Evolutionary conservation across 208 protist genomes (phyloP).

Genomic region (Vickermania spadyakhi): DNA sequence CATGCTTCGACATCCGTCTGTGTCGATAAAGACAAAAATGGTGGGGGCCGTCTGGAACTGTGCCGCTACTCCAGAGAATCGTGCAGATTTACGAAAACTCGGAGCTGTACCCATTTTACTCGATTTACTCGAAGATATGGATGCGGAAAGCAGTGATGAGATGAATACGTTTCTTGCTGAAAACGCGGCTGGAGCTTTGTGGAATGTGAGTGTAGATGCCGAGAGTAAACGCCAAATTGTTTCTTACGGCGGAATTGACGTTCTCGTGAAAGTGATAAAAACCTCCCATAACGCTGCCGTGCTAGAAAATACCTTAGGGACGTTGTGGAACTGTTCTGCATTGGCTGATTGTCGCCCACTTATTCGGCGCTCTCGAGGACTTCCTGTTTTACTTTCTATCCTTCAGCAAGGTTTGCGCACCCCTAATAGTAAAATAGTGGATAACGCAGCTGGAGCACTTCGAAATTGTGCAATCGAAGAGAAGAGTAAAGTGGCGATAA

Average conservation of each 20-base stretch:
- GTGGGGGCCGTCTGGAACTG: conserved; percentile 92
- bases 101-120: conserved; percentile 79
- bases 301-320: conserved; percentile 86
- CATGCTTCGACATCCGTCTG: conserved; percentile 79
- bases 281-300: conserved; percentile 60
- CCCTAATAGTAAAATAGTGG: conserved; percentile 51
- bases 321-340: conserved; percentile 91
- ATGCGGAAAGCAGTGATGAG: conserved; percentile 8
- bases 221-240: conserved; percentile 88
- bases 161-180: conserved; percentile 76
- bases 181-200: conserved; percentile 88
- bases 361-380: conserved; percentile 76
- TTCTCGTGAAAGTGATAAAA: conserved; percentile 62
- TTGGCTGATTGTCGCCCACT: conserved; percentile 67
- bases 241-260: conserved; percentile 80
- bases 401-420: conserved; percentile 19
- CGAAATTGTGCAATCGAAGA: conserved; percentile 92
- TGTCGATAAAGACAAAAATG: conserved; percentile 89
- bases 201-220: conserved; percentile 89
- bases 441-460: conserved; percentile 86
- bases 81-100: conserved; percentile 73
- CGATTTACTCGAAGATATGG: conserved; percentile 39
- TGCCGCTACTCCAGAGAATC: conserved; percentile 86
- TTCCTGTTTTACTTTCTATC: conserved; percentile 67
- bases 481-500: conserved; percentile 84